These are phyloP conservation scores for Asterophora lycoperdoides DNA, from an alignment of 768 basidiomycete species.

Conservation along the genomic window DNA sequence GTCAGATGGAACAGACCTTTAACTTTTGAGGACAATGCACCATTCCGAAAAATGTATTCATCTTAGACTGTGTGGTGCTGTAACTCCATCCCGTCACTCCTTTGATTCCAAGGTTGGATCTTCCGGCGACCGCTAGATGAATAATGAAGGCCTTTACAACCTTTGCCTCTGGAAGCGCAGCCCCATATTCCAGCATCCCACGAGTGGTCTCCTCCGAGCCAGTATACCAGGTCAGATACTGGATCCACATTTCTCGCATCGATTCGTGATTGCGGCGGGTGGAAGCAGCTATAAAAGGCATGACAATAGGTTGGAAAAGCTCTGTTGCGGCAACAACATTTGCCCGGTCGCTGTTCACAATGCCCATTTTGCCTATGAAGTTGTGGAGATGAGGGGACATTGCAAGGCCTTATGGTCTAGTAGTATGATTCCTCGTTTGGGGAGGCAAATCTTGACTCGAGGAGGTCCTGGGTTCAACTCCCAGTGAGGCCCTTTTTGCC, in stretches of 20 bases:
- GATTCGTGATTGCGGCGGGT: background rate
- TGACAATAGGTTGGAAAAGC: background rate
- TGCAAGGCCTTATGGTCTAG: constrained; percentile 1
- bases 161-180: background rate
- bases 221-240: background rate
- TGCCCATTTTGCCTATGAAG: background rate
- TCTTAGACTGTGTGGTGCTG: background rate
- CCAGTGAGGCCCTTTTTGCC: constrained; percentile 10
- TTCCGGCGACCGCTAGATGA: background rate
- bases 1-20: background rate
- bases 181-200: background rate
- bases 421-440: too few species aligned
- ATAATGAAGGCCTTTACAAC: background rate
- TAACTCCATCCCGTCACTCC: background rate
- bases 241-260: background rate
- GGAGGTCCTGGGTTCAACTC: constrained; percentile 17
- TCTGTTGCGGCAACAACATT: background rate
- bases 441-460: background rate
- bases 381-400: too few species aligned
- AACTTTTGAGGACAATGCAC: background rate
- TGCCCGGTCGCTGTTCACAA: background rate
- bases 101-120: background rate
- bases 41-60: background rate
- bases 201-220: background rate
- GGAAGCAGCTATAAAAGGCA: background rate